A percentile compares a stretch with the other conserved stretches of the same genome.
Evolutionary conservation across 495 filamentous ascomycete species (phyloP).

Genomic region (Xylaria scruposa): DNA sequence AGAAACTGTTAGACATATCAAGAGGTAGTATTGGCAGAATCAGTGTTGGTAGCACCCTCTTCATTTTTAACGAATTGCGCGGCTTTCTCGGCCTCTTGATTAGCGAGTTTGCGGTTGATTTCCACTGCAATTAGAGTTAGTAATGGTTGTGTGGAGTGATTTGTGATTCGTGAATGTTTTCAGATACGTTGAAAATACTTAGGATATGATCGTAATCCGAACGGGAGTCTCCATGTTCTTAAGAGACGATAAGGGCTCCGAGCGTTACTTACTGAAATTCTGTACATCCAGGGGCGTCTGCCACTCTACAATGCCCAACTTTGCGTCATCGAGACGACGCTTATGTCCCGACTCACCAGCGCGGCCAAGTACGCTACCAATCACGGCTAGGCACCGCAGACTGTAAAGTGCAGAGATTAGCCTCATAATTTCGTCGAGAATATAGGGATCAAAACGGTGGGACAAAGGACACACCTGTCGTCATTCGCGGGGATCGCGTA

Average conservation of each 20-base stretch:
- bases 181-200: not conserved
- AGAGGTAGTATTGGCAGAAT: not conserved
- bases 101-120: slow-evolving; percentile 9
- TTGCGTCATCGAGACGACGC: slow-evolving; percentile 66
- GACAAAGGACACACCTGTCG: slow-evolving; percentile 67
- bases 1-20: not conserved
- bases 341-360: slow-evolving; percentile 81
- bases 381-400: slow-evolving; percentile 78
- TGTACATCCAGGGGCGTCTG: slow-evolving; percentile 49
- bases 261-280: slow-evolving; percentile 32
- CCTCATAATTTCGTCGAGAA: not conserved
- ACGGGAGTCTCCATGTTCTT: not conserved
- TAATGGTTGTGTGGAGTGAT: not conserved
- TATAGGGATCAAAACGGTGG: not conserved
- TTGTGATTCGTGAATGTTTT: not conserved
- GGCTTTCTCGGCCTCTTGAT: not conserved
- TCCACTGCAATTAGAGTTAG: slow-evolving; percentile 12
- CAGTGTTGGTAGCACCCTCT: not conserved
- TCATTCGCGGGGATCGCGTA: slow-evolving; percentile 98
- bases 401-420: slow-evolving; percentile 49
- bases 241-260: not conserved
- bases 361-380: slow-evolving; percentile 82
- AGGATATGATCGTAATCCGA: not conserved
- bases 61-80: not conserved
- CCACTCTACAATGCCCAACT: slow-evolving; percentile 65